Percentiles rank a stretch among this genome's conserved stretches.
Evolutionary conservation across 495 filamentous ascomycete genomes (phyloP).

Genomic region (Xylaria curta): DNA sequence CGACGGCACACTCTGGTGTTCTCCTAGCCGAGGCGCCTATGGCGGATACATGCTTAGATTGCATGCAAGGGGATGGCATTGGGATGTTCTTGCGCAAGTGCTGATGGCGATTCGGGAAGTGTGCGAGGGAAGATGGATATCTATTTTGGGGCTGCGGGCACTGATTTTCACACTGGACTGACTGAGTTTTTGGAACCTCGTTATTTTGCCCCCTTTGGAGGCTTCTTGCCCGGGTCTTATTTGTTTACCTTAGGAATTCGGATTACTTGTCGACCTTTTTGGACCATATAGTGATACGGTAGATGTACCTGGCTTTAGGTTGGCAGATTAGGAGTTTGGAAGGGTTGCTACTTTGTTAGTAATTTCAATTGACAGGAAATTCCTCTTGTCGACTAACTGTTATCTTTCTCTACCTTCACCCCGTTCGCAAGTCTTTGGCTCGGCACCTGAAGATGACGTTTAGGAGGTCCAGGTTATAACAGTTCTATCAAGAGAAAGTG

Average conservation of each 20-base stretch:
- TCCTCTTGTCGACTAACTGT: background rate
- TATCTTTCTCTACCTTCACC: background rate
- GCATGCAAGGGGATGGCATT: slow-evolving; percentile 10
- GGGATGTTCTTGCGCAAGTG: slow-evolving; percentile 26
- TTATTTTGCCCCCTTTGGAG: background rate
- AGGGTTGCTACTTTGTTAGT: background rate
- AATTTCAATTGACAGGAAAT: background rate
- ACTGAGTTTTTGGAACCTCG: slow-evolving; percentile 6
- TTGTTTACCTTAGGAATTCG: slow-evolving; percentile 8
- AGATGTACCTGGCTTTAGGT: slow-evolving; percentile 3
- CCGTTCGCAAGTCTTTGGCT: background rate
- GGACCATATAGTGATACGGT: slow-evolving; percentile 22
- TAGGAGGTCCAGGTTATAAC: background rate
- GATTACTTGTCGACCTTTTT: slow-evolving; percentile 16
- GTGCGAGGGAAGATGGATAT: slow-evolving; percentile 7
- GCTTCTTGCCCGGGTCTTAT: slow-evolving; percentile 12
- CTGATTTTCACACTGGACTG: slow-evolving; percentile 5
- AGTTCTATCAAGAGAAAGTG: background rate
- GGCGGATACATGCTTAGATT: slow-evolving; percentile 28
- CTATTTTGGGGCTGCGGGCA: slow-evolving; percentile 5
- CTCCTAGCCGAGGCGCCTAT: slow-evolving; percentile 21
- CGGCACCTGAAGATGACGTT: background rate
- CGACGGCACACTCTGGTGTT: background rate
- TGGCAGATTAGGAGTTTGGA: slow-evolving; percentile 2
- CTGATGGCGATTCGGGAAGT: background rate